These are phyloP conservation scores for Phytophthora sansomeana DNA, from an alignment of 352 stramenopile species.

Conservation along the genomic window DNA sequence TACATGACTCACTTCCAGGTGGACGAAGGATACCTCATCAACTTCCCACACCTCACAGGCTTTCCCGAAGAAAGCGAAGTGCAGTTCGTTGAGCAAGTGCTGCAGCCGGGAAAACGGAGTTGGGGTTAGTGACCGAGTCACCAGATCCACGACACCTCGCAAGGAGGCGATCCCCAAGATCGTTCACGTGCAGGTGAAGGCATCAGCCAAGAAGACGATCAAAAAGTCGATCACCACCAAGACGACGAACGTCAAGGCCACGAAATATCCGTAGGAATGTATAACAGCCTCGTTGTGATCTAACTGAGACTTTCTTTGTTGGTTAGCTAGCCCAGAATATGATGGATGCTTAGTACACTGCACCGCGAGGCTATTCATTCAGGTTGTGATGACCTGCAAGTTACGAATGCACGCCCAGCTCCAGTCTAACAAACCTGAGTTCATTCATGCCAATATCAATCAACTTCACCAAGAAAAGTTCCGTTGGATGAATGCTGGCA, in stretches of 20 bases:
- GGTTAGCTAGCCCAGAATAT: too few species aligned
- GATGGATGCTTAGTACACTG: too few species aligned
- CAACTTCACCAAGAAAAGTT: too few species aligned
- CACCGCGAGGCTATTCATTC: too few species aligned
- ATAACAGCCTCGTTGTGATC: not conserved
- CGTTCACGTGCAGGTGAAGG: constrained; percentile 26
- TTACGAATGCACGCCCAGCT: too few species aligned
- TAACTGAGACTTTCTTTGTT: not conserved
- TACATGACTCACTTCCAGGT: constrained; percentile 51
- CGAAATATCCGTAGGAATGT: not conserved
- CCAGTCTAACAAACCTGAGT: too few species aligned
- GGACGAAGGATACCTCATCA: constrained; percentile 47
- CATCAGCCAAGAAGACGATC: constrained; percentile 1
- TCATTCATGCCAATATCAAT: too few species aligned
- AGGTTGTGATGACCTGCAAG: too few species aligned
- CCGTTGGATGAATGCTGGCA: too few species aligned
- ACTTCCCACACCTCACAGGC: constrained; percentile 43
- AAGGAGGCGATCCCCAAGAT: constrained; percentile 21
- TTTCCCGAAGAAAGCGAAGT: constrained; percentile 39
- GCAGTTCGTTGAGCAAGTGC: constrained; percentile 19
- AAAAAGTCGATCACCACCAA: constrained; percentile 1
- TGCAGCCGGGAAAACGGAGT: constrained; percentile 27
- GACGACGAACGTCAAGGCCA: not conserved
- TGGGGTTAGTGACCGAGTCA: constrained; percentile 30
- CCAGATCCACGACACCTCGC: constrained; percentile 13